Evolutionary conservation across 352 stramenopile species (phyloP).

Genomic region (Pythium apleroticum): DNA sequence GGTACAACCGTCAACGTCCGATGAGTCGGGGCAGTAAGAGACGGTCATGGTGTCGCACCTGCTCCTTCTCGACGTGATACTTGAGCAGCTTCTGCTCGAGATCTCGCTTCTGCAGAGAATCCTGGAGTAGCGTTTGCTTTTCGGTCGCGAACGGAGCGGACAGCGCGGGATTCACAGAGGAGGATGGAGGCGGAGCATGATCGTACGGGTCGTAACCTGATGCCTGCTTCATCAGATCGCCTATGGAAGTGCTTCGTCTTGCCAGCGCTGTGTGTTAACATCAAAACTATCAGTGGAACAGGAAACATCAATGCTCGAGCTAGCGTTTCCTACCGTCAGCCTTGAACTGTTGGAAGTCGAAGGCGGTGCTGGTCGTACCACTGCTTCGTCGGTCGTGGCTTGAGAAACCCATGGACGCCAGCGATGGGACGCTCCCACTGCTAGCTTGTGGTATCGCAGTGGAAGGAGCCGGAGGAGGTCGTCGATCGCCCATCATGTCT

Average conservation of each 20-base stretch:
- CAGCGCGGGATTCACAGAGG: conserved; percentile 20
- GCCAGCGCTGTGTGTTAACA: conserved; percentile 12
- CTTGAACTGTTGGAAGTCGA: conserved; percentile 31
- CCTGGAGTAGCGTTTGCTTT: conserved; percentile 42
- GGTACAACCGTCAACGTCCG: too few relatives aligned
- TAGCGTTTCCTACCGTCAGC: conserved; percentile 20
- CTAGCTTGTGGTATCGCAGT: neutral
- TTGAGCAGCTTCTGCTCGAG: conserved; percentile 45
- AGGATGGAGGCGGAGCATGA: conserved; percentile 1
- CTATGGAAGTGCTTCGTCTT: conserved; percentile 19
- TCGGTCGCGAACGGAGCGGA: conserved; percentile 41
- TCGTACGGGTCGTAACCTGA: conserved; percentile 1
- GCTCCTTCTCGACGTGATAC: conserved; percentile 48
- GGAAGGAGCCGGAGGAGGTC: conserved; percentile 7
- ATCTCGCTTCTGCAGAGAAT: conserved; percentile 38
- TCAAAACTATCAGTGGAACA: neutral
- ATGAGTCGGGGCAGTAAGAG: neutral
- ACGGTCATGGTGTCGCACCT: conserved; percentile 24
- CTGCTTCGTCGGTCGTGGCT: conserved; percentile 2
- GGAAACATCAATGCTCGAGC: neutral
- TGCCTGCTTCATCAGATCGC: conserved; percentile 19
- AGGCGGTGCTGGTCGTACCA: neutral
- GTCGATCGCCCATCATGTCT: conserved; percentile 24
- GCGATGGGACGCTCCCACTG: neutral
- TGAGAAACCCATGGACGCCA: conserved; percentile 16